Evolutionary conservation across 2,329 filamentous ascomycete genomes (phyloP).

Genomic region (Emericellopsis atlantica): DNA sequence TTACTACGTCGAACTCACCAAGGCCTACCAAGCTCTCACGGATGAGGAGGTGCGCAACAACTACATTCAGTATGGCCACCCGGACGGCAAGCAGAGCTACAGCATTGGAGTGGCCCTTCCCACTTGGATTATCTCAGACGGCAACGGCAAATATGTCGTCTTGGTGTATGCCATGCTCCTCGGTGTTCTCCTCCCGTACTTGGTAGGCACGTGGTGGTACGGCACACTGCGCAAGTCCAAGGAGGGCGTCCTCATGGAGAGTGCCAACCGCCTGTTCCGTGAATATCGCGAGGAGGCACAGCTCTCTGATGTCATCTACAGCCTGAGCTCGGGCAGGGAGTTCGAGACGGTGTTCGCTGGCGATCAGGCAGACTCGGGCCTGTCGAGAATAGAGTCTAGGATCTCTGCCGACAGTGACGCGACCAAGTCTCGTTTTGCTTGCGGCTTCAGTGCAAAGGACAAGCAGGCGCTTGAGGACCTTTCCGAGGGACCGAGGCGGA

Average conservation of each 20-base stretch:
- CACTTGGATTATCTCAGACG: slow-evolving; percentile 82
- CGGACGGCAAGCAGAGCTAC: slow-evolving; percentile 95
- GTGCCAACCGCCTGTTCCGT: slow-evolving; percentile 86
- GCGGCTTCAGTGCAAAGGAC: slow-evolving; percentile 59
- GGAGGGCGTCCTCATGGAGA: slow-evolving; percentile 86
- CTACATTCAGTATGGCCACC: slow-evolving; percentile 89
- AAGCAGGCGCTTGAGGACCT: slow-evolving; percentile 65
- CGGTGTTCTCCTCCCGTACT: slow-evolving; percentile 80
- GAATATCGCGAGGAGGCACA: slow-evolving; percentile 81
- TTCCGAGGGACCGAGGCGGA: slow-evolving; percentile 69
- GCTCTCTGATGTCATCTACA: slow-evolving; percentile 65
- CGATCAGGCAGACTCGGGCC: slow-evolving; percentile 65
- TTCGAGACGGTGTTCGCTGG: slow-evolving; percentile 67
- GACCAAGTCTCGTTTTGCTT: slow-evolving; percentile 25
- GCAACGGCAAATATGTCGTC: slow-evolving; percentile 90
- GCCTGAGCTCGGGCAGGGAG: slow-evolving; percentile 77
- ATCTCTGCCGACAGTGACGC: slow-evolving; percentile 50
- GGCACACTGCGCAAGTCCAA: slow-evolving; percentile 87
- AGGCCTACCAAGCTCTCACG: slow-evolving; percentile 95
- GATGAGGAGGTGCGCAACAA: slow-evolving; percentile 97
- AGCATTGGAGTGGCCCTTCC: slow-evolving; percentile 96
- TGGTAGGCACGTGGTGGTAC: slow-evolving; percentile 98
- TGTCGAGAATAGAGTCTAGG: slow-evolving; percentile 73
- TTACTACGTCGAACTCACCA: slow-evolving; percentile 86
- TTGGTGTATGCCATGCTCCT: slow-evolving; percentile 80